Evolutionary conservation across 2,329 filamentous ascomycete species (phyloP), one percentile per base, ranked within the genome.

Genomic region (Scedosporium minutisporum): DNA sequence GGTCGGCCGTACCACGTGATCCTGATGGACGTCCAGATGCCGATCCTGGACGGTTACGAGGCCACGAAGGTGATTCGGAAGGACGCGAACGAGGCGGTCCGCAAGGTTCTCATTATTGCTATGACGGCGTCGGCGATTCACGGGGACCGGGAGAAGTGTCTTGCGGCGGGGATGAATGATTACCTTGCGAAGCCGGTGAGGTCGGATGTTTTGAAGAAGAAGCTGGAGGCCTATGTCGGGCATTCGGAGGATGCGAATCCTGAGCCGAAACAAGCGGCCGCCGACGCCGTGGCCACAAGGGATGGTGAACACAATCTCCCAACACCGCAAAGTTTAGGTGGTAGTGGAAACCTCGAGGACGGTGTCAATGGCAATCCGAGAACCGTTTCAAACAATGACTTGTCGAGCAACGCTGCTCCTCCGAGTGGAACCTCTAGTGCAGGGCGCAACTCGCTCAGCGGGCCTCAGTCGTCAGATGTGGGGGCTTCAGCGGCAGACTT

Each of bases 141-240:
- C 71, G 93, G 93, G 18, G 93, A 97, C 71, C 83, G 93, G 58
- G 93, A 97, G 72, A 97, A 96, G 76, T 97, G 93, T 68, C 78
- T 97, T n/a, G 91, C 92, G 59, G 91, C 91, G 1, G 93, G 93
- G 55, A 97, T 97, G 93, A 96, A 97, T 73, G 95, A 97, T 70
- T 97, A 97, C 69, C 83, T 97, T 1, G 92, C 93, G 16, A 97
- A 97, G 72, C 93, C 93, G 1, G 93, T 97, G n/a, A 84, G 92
- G 65, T 91, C 90, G 3, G 89, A 93, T 57, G 87, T 96, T 48
- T 79, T 97, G 62, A 95, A 91, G 75, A 87, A 87, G 70, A 93
- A 97, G 77, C 77, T 97, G 64, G 82, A 85, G 53, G 78, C 79
- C 2, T 86, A 86, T 67, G 76, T 83, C 27, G 76, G 73, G 46